A percentile compares a stretch with the other conserved stretches of the same genome.
Evolutionary conservation across 495 filamentous ascomycete genomes (phyloP).

Genomic region (Ascobolus immersus): DNA sequence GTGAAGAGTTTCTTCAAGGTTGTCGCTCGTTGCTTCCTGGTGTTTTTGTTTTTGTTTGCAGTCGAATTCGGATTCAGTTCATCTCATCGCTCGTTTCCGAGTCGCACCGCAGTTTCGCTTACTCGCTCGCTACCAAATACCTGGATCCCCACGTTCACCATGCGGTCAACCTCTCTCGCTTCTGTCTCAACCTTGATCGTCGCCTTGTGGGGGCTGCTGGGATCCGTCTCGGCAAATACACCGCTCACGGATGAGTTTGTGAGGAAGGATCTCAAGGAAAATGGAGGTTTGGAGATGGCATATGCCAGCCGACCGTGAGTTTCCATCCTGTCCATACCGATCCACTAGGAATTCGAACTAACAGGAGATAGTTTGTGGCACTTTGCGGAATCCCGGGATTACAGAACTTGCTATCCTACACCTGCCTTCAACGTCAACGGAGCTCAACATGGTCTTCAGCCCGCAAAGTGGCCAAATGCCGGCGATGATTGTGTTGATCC

Average conservation of each 20-base stretch:
- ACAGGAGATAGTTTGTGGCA: conserved; percentile 9
- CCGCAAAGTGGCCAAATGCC: conserved; percentile 7
- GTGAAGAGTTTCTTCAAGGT: no score
- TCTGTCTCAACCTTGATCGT: no score
- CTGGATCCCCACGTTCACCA: no score
- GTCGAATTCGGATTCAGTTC: no score
- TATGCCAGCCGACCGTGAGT: conserved; percentile 11
- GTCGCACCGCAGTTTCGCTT: no score
- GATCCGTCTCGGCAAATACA: conserved; percentile 5
- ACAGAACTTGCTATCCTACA: conserved; percentile 10
- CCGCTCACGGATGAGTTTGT: conserved; percentile 10
- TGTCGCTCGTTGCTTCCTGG: no score
- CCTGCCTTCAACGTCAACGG: conserved; percentile 7
- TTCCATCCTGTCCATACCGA: background rate
- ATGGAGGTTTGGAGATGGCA: conserved; percentile 11
- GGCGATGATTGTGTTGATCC: conserved; percentile 9
- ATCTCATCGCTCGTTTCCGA: no score
- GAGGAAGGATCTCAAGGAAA: conserved; percentile 4
- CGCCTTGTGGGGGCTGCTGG: no score
- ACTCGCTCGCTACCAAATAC: no score
- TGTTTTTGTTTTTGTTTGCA: no score
- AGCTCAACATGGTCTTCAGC: conserved; percentile 10
- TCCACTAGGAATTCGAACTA: background rate
- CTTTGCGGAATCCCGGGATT: conserved; percentile 4
- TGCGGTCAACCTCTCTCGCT: no score